Conservation (phyloP, 2,329 filamentous ascomycete genomes). For the Colletotrichum magnum region DNA sequence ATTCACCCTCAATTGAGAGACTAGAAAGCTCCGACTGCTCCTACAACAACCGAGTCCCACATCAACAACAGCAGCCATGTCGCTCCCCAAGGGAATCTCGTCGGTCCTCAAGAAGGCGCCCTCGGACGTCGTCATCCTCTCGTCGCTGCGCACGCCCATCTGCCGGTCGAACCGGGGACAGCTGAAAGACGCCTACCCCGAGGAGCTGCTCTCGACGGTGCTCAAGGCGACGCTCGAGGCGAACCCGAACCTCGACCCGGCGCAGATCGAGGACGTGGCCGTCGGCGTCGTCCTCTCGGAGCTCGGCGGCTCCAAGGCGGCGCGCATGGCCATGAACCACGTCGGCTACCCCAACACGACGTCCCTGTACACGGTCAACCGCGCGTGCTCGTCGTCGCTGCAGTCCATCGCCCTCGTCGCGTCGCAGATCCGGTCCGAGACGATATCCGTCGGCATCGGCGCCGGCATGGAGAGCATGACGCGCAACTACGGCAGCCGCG, state of each 20-base stretch:
- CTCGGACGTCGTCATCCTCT: slow-evolving; percentile 89
- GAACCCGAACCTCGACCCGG: slow-evolving; percentile 79
- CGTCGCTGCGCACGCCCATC: slow-evolving; percentile 89
- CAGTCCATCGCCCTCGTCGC: slow-evolving; percentile 83
- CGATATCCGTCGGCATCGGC: slow-evolving; percentile 81
- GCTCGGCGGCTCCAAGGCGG: slow-evolving; percentile 90
- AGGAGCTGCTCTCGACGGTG: slow-evolving; percentile 83
- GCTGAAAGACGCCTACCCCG: slow-evolving; percentile 90
- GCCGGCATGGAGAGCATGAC: slow-evolving; percentile 99
- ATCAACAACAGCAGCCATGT: slow-evolving; percentile 52
- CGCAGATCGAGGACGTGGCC: slow-evolving; percentile 82
- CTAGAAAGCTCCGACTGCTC: slow-evolving; percentile 8
- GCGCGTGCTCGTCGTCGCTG: slow-evolving; percentile 85
- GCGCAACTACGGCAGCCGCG: slow-evolving; percentile 85
- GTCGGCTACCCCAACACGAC: slow-evolving; percentile 81
- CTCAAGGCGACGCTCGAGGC: slow-evolving; percentile 78
- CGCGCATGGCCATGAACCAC: slow-evolving; percentile 91
- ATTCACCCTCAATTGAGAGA: slow-evolving; percentile 7
- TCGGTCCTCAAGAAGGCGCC: slow-evolving; percentile 84
- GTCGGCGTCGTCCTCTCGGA: slow-evolving; percentile 93
- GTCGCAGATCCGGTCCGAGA: slow-evolving; percentile 80
- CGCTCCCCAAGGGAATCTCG: slow-evolving; percentile 76
- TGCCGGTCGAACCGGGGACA: slow-evolving; percentile 86
- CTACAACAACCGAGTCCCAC: not conserved
- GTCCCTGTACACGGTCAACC: slow-evolving; percentile 88